Conservation (phyloP, 2,329 filamentous ascomycete species). For the Rutstroemia sp. region DNA sequence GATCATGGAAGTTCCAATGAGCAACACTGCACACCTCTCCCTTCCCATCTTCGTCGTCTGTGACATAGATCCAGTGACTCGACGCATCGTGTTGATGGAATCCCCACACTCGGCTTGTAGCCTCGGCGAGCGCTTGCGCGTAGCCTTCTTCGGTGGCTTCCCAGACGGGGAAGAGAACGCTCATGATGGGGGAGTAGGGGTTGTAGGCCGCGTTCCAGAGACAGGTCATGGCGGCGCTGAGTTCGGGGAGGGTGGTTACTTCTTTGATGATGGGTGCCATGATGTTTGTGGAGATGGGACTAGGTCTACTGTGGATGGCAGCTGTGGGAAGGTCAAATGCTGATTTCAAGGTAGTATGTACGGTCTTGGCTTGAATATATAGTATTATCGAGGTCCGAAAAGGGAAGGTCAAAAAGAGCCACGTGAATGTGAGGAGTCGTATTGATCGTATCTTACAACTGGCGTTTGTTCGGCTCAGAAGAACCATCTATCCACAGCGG, state of each 20-base stretch:
- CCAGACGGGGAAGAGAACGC: not conserved
- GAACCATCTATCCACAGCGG: too few relatives aligned
- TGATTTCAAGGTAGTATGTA: too few relatives aligned
- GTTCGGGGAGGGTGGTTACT: not conserved
- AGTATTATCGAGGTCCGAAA: too few relatives aligned
- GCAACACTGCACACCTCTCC: not conserved
- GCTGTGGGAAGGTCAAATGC: too few relatives aligned
- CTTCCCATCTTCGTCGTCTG: not conserved
- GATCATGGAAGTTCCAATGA: not conserved
- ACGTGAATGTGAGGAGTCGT: too few relatives aligned
- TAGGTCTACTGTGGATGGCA: not conserved
- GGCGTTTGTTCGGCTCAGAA: too few relatives aligned
- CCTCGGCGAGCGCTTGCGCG: not conserved
- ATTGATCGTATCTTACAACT: too few relatives aligned
- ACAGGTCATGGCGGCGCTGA: not conserved
- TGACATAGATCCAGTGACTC: not conserved
- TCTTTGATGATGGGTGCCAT: not conserved
- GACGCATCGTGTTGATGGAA: not conserved
- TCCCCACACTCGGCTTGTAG: not conserved
- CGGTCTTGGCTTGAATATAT: too few relatives aligned
- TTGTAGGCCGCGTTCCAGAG: not conserved
- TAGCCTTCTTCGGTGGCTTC: not conserved
- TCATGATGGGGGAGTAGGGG: not conserved
- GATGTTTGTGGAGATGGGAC: not conserved
- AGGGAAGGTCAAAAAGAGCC: too few relatives aligned